Evolutionary conservation across 768 basidiomycete genomes (phyloP).

Genomic region (Coprinopsis cinerea): DNA sequence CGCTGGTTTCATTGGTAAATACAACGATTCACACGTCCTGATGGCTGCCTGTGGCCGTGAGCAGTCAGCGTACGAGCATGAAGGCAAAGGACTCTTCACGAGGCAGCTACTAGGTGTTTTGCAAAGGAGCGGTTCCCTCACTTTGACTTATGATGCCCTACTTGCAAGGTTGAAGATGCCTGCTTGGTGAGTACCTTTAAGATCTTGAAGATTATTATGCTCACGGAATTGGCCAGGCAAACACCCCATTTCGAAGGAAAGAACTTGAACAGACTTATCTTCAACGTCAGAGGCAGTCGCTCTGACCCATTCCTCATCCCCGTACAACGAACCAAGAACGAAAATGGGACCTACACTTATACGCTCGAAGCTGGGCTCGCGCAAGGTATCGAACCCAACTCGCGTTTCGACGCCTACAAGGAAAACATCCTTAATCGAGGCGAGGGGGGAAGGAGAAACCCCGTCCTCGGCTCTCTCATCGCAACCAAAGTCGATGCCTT

Average conservation of each 20-base stretch:
- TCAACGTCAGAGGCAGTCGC: slow-evolving; percentile 22
- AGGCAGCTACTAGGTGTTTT: slow-evolving; percentile 21
- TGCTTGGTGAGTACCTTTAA: slow-evolving; percentile 15
- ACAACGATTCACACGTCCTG: slow-evolving; percentile 33
- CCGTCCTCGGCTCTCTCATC: slow-evolving; percentile 16
- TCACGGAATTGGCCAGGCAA: slow-evolving; percentile 19
- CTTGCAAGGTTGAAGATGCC: slow-evolving; percentile 28
- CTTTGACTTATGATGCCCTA: slow-evolving; percentile 26
- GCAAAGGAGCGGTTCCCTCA: slow-evolving; percentile 15
- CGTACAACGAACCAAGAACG: slow-evolving; percentile 13
- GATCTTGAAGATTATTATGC: background rate
- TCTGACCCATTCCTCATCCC: slow-evolving; percentile 25
- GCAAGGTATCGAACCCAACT: slow-evolving; percentile 26
- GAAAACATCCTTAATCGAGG: slow-evolving; percentile 19
- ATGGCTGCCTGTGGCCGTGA: slow-evolving; percentile 36
- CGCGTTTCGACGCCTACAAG: slow-evolving; percentile 20
- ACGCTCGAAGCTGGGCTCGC: slow-evolving; percentile 25
- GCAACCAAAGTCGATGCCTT: slow-evolving; percentile 19
- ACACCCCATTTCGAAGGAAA: slow-evolving; percentile 31
- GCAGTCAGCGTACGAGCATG: slow-evolving; percentile 27
- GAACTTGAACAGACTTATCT: slow-evolving; percentile 25
- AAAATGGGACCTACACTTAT: slow-evolving; percentile 1
- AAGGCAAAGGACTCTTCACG: slow-evolving; percentile 27
- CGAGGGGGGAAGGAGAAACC: slow-evolving; percentile 16
- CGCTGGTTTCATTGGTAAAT: slow-evolving; percentile 19